Conservation (phyloP, 1,139 yeast genomes). For the Diutina pseudorugosa region DNA sequence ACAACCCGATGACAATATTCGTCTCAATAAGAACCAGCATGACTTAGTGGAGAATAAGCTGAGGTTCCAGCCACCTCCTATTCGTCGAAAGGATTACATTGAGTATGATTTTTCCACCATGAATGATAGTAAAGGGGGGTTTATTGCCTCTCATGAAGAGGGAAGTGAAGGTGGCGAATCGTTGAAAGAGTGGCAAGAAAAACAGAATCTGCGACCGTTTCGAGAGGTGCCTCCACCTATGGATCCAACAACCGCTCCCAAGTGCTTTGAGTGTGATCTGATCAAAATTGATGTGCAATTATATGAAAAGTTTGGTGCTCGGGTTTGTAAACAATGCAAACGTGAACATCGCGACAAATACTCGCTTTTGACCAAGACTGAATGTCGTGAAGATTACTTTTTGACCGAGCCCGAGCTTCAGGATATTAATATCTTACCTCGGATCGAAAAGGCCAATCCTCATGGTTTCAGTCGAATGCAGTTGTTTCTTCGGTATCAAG, state of each 20-base stretch:
- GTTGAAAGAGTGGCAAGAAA: slow-evolving; percentile 67
- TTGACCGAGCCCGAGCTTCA: slow-evolving; percentile 85
- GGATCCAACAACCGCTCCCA: slow-evolving; percentile 61
- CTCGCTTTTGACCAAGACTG: slow-evolving; percentile 85
- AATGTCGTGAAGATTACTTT: slow-evolving; percentile 84
- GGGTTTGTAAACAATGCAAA: slow-evolving; percentile 75
- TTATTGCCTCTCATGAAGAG: slow-evolving; percentile 29
- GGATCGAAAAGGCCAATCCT: slow-evolving; percentile 88
- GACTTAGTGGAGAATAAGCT: slow-evolving; percentile 10
- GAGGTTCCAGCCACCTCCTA: slow-evolving; percentile 22
- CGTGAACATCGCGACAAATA: slow-evolving; percentile 74
- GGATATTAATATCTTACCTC: slow-evolving; percentile 55
- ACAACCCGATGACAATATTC: slow-evolving; percentile 6
- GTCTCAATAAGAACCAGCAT: slow-evolving; percentile 11
- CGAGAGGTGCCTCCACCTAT: slow-evolving; percentile 56
- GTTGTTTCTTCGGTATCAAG: slow-evolving; percentile 75
- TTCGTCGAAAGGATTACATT: slow-evolving; percentile 60
- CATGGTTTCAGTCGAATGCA: slow-evolving; percentile 94
- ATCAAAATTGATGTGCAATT: slow-evolving; percentile 70
- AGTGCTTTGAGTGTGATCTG: slow-evolving; percentile 71
- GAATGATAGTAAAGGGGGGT: slow-evolving; percentile 85
- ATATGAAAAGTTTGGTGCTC: slow-evolving; percentile 47
- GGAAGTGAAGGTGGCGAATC: slow-evolving; percentile 13
- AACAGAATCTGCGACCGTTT: slow-evolving; percentile 26
- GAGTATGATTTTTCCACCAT: slow-evolving; percentile 88